Evolutionary conservation across 2,329 filamentous ascomycete genomes (phyloP), one percentile per base, ranked within the genome.

Genomic region (Elsinoe ampelina): DNA sequence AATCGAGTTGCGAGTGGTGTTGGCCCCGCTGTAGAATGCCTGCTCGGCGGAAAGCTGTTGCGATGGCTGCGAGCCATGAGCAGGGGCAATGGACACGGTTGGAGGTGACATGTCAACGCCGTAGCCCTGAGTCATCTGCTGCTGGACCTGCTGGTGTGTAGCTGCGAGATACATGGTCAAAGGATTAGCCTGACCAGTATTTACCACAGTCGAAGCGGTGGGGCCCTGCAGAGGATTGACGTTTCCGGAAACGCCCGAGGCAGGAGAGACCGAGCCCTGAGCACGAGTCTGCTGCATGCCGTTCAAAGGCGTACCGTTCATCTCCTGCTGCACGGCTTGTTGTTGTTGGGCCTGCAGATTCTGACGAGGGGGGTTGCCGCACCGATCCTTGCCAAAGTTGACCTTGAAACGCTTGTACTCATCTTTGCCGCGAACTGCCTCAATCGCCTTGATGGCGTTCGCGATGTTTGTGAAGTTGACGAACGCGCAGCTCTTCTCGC

Each of bases 391-490:
- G 73, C 93, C 93, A 70, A 98, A 98, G 77, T 98, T 98, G 71
- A 98, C 92, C 80, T 98, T 98, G 83, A 98, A 98, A 66, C 93
- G 84, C 73, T 85, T 89, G 79, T 98, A 98, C 68, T 98, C 93
- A 42, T 97, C 93, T 68, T 91, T 90, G 67, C 90, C 87, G 58
- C 93, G 84, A 62, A 98, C 84, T 19, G 91, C 93, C 73, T 98
- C 93, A 62, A 98, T 98, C 1, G 93, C 93, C 77, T 98, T 98
- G 78, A 98, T 98, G 52, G 93, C 93, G 66, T 98, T 98, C 68
- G 93, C 93, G 69, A 98, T 98, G 75, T 98, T 98, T 69, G 93
- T 98, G 72, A 98, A 98, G 76, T 98, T 98, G 71, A 98, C 93
- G 70, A 98, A 98, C 0, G 93, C 93, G 71, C 93, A 98, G 76